Percentiles rank a stretch among this genome's conserved stretches.
phyloP scores from a whole-genome alignment of 2,329 filamentous ascomycete genomes.

The Sphaerulina vaccinii region DNA sequence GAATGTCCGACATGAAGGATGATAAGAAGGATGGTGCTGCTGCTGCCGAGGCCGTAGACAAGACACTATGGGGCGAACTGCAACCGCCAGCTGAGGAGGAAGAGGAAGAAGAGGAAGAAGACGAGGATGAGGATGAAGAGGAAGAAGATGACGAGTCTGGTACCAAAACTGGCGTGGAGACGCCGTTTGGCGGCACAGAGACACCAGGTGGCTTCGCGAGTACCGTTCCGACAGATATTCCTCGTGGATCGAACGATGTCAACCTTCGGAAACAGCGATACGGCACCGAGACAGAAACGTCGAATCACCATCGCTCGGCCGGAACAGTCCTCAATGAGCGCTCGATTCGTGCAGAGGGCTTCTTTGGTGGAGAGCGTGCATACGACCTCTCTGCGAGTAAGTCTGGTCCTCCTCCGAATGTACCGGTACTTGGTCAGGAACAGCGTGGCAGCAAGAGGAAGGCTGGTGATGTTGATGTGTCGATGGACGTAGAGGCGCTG shows the following conservation, averaged over 20 bases:
- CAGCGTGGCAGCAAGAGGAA: slow-evolving; percentile 80
- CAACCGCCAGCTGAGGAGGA: slow-evolving; percentile 68
- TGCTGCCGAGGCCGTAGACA: slow-evolving; percentile 77
- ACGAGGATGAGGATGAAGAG: slow-evolving; percentile 67
- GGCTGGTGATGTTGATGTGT: slow-evolving; percentile 90
- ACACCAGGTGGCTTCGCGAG: slow-evolving; percentile 80
- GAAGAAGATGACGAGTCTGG: slow-evolving; percentile 65
- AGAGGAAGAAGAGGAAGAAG: slow-evolving; percentile 58
- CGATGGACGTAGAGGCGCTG: slow-evolving; percentile 81
- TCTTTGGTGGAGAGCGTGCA: slow-evolving; percentile 91
- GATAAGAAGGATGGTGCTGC: slow-evolving; percentile 60
- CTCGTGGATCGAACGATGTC: slow-evolving; percentile 75
- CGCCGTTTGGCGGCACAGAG: slow-evolving; percentile 65
- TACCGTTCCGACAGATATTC: slow-evolving; percentile 76
- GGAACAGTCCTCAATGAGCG: slow-evolving; percentile 90
- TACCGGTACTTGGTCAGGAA: slow-evolving; percentile 77
- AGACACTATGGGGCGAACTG: slow-evolving; percentile 86
- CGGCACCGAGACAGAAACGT: slow-evolving; percentile 86
- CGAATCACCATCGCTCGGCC: slow-evolving; percentile 69
- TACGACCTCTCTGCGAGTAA: slow-evolving; percentile 68
- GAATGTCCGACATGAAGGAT: slow-evolving; percentile 55
- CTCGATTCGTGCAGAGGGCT: slow-evolving; percentile 79
- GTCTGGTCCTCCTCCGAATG: slow-evolving; percentile 44
- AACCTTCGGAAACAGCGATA: slow-evolving; percentile 83
- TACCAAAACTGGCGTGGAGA: slow-evolving; percentile 61